Evolutionary conservation across 129 eudicot genomes (phyloP), one percentile per base, ranked within the genome.

Genomic region (Flaveria trinervia): DNA sequence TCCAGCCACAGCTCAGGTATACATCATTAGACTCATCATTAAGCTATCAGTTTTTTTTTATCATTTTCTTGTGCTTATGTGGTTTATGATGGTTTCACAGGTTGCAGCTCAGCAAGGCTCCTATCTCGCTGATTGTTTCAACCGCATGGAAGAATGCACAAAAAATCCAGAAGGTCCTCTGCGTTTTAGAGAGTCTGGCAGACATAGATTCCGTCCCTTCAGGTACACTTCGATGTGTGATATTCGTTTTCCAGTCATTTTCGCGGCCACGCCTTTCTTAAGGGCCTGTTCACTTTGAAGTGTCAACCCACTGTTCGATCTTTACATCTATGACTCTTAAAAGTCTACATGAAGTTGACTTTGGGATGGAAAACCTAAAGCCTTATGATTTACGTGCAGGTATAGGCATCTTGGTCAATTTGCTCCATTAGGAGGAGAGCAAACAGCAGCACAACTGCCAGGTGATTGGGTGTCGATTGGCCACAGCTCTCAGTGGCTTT

Each of bases 381-480:
- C 36, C 49, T 77, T 2, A 10, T 67, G 68, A 20, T 57, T 51
- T 72, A 28, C 44, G 43, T 69, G 26, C 74, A 90, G 96, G 89
- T 90, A 90, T 87, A 85, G 77, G 87, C 96, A 88, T 88, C 81
- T 90, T 57, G 96, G 96, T 55, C 96, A 90, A 72, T 90, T 90
- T 88, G 96, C 96, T 71, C 96, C 96, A 18, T 72, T 90, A 74
- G 96, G 96, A 36, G 96, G 96, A 50, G 96, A 90, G 81, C 92
- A 90, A 68, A 90, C 96, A 39, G 96, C 92, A 8, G 96, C 96
- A 28, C 92, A 91, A 81, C 97, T 91, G 69, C 97, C 97, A 10
- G 97, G 97, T 81, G 97, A 91, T 81, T 91, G 97, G 97, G 96
- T 92, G 78, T 92, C 97, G 17, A 87, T 92, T 76, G 97, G 97